Conservation (phyloP, 495 filamentous ascomycete genomes). For the Aspergillus biplanus region DNA sequence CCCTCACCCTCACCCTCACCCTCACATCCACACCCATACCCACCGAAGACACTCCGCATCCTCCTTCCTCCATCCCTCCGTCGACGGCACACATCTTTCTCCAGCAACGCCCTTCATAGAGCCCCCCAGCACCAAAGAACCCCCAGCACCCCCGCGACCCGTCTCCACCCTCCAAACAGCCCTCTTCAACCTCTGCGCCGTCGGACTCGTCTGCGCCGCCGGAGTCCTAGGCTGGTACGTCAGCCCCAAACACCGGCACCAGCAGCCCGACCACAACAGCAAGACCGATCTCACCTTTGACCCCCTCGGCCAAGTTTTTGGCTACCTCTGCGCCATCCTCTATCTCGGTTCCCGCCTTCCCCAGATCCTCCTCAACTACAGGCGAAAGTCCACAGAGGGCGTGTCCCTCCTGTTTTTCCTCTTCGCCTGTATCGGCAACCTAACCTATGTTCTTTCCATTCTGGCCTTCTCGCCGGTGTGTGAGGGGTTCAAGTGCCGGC, state of each 20-base stretch:
- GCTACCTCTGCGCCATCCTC: conserved; percentile 80
- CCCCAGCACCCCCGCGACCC: conserved; percentile 18
- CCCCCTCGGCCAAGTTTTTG: conserved; percentile 79
- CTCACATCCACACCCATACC: background rate
- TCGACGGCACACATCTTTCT: conserved; percentile 72
- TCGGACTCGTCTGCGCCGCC: conserved; percentile 78
- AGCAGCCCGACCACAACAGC: conserved; percentile 28
- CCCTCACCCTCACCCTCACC: background rate
- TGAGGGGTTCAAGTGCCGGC: conserved; percentile 41
- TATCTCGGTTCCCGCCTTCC: conserved; percentile 89
- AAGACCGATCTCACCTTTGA: conserved; percentile 61
- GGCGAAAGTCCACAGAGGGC: conserved; percentile 87
- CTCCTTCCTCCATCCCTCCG: conserved; percentile 40
- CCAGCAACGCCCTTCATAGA: conserved; percentile 74
- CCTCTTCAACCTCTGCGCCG: conserved; percentile 70
- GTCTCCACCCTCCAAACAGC: conserved; percentile 59
- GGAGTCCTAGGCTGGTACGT: conserved; percentile 88
- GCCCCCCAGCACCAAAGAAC: conserved; percentile 20
- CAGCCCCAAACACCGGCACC: conserved; percentile 37
- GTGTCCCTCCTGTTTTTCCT: conserved; percentile 93
- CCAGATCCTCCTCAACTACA: conserved; percentile 87
- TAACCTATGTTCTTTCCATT: conserved; percentile 92
- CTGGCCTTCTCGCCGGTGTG: conserved; percentile 54
- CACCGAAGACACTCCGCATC: conserved; percentile 36
- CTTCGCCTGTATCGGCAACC: conserved; percentile 92